Conservation (phyloP, 1,139 yeast genomes). For the Pichia sp. region DNA sequence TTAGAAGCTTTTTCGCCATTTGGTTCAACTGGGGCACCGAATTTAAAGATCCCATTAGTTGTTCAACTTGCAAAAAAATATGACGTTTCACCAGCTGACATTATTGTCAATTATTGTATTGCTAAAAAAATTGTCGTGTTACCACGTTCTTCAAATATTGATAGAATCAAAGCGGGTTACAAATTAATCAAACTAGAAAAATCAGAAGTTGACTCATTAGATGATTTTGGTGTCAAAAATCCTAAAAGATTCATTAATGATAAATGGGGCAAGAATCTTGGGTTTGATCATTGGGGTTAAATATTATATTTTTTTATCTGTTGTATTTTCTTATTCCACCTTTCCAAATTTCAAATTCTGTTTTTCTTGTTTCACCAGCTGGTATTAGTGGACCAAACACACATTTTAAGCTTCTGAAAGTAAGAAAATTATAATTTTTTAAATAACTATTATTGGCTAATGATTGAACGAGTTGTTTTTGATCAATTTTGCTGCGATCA, state of each 20-base stretch:
- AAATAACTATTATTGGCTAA: constrained; percentile 25
- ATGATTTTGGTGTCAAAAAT: constrained; percentile 37
- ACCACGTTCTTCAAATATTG: constrained; percentile 43
- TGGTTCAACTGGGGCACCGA: constrained; percentile 56
- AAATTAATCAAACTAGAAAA: constrained; percentile 9
- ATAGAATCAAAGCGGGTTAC: constrained; percentile 28
- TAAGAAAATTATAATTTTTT: constrained; percentile 28
- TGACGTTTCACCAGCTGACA: constrained; percentile 38
- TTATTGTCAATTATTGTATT: constrained; percentile 49
- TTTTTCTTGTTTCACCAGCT: constrained; percentile 14
- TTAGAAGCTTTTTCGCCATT: constrained; percentile 67
- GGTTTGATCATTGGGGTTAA: constrained; percentile 20
- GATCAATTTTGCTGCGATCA: constrained; percentile 3
- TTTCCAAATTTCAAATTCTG: constrained; percentile 30
- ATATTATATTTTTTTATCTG: not conserved
- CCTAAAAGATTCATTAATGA: constrained; percentile 36
- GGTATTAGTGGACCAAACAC: constrained; percentile 26
- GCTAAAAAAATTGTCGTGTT: constrained; percentile 46
- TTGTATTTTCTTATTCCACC: constrained; percentile 27
- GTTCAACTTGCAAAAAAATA: constrained; percentile 42
- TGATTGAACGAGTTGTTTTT: constrained; percentile 17
- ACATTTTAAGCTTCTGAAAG: constrained; percentile 23
- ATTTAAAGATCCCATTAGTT: constrained; percentile 39
- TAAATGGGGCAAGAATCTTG: constrained; percentile 23
- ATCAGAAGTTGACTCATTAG: not conserved